phyloP scores from a whole-genome alignment of 73 alveolate species.

The Tetrahymena elliotti region DNA sequence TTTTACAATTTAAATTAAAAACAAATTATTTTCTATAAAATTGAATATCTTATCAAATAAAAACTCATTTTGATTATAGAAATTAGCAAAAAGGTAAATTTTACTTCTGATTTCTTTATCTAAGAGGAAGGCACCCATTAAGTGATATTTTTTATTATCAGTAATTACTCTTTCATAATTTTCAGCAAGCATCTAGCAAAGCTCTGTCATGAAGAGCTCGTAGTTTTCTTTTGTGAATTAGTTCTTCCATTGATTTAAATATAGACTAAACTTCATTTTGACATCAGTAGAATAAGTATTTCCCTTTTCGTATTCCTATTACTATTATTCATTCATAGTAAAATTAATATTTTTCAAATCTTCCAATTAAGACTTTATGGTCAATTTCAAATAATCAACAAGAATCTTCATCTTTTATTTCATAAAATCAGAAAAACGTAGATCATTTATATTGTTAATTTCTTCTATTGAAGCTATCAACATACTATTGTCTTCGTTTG shows the following conservation, averaged over 20 bases:
- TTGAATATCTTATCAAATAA: neutral
- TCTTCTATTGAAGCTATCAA: neutral
- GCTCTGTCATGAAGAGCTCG: neutral
- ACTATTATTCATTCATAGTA: neutral
- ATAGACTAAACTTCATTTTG: neutral
- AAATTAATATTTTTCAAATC: neutral
- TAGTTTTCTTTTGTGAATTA: neutral
- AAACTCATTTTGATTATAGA: no score
- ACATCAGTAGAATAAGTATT: neutral
- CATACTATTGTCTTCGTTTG: neutral
- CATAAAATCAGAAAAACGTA: neutral
- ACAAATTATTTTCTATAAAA: neutral
- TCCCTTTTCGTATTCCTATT: neutral
- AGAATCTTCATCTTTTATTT: neutral
- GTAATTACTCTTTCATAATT: neutral
- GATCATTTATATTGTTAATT: neutral
- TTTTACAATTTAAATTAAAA: neutral
- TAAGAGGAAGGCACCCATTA: neutral
- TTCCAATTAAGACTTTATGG: neutral
- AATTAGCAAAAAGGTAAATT: neutral
- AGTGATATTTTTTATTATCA: neutral
- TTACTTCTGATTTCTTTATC: neutral
- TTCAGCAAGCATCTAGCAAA: neutral
- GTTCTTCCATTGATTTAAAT: neutral
- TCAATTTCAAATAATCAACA: neutral